These are phyloP conservation scores for Boletus nobilissimus DNA, from an alignment of 1,284 basidiomycete species.

Conservation along the genomic window DNA sequence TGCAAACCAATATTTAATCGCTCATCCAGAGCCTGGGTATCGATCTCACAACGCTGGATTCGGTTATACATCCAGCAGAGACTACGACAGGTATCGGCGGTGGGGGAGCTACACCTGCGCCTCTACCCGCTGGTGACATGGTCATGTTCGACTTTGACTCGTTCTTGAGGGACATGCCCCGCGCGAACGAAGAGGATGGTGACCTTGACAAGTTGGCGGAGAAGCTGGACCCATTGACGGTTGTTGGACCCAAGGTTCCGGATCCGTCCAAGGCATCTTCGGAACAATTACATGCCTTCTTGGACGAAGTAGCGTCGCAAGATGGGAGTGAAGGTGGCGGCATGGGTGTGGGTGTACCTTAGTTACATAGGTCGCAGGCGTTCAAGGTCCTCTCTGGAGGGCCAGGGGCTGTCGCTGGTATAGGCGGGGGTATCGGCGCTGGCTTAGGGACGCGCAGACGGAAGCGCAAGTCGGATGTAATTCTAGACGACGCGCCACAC, in stretches of 20 bases:
- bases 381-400: constrained; percentile 18
- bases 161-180: constrained; percentile 52
- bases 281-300: constrained; percentile 56
- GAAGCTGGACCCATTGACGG: constrained; percentile 45
- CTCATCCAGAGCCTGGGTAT: constrained; percentile 79
- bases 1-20: constrained; percentile 78
- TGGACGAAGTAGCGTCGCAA: constrained; percentile 54
- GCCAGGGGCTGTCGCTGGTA: neutral
- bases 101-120: constrained; percentile 15
- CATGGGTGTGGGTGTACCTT: neutral
- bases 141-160: constrained; percentile 57
- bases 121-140: constrained; percentile 14
- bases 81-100: constrained; percentile 6
- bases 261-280: constrained; percentile 47
- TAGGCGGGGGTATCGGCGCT: neutral
- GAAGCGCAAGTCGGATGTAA: constrained; percentile 62
- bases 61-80: constrained; percentile 31
- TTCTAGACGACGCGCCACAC: constrained; percentile 37
- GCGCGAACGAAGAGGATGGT: constrained; percentile 42
- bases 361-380: constrained; percentile 1
- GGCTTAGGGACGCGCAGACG: constrained; percentile 34
- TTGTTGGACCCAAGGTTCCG: constrained; percentile 31
- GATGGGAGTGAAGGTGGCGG: constrained; percentile 32
- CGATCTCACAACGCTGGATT: constrained; percentile 56
- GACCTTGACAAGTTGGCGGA: constrained; percentile 51